Evolutionary conservation across 169 alveolate species (phyloP), one percentile per base, ranked within the genome.

Genomic region (Plasmodium coatneyi): DNA sequence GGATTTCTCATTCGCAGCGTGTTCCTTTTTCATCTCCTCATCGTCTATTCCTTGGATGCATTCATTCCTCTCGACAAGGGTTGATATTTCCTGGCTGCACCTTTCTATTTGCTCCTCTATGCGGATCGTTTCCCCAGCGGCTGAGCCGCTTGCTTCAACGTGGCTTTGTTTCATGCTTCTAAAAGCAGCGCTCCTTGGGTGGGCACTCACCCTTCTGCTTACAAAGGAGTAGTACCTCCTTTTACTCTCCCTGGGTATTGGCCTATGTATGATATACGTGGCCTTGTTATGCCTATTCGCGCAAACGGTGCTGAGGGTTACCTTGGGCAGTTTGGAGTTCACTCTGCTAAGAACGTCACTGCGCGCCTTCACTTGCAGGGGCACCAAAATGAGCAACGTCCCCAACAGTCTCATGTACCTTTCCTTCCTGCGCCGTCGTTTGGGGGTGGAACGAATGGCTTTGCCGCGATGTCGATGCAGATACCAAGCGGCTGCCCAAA

Each of bases 21-120:
- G 36, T 76, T 86, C 93, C 22, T 54, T 86, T 34, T 74, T 46
- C 10, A 86, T 1, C 30, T 52, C 86, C 12, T n/a, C 84, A 74
- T 86, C 93, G 16, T 82, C 6, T 49, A 86, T 52, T 16, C 30
- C 56, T 74, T 46, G 54, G 7, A 86, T 86, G 1, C 81, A 49
- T 52, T 86, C 81, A 41, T 86, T 86, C 70, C 93, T 52, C 80
- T 86, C 93, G 14, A 86, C 80, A 9, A 86, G 46, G 1, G 80
- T 28, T 1, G 93, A 74, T 86, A 86, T 86, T 32, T 86, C 93
- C 6, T 52, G 84, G 66, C 80, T 76, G 54, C 70, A 52, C 66
- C 39, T 86, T 86, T 86, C 86, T 1, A 86, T 86, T 52, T 70
- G 71, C 14, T 86, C 41, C 41, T 66, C 76, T 7, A 28, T 66